Conservation (phyloP, 768 basidiomycete genomes). For the Boletus tylopilopsis region DNA sequence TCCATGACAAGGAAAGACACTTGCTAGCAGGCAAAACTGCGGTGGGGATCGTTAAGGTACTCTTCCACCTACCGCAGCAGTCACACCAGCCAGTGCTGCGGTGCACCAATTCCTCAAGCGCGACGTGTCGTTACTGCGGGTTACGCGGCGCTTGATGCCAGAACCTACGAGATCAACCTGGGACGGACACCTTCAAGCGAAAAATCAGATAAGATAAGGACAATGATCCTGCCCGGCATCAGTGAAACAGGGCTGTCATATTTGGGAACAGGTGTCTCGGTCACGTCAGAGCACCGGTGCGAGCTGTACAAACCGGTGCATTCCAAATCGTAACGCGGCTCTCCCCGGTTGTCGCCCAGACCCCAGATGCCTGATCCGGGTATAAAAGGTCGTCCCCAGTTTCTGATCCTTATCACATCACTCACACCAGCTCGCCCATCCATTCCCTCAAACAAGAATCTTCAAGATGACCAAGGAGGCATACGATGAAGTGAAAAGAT, state of each 20-base stretch:
- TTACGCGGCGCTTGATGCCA: too few relatives aligned
- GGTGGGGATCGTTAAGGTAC: too few relatives aligned
- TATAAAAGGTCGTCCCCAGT: conserved; percentile 12
- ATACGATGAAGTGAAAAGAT: conserved; percentile 17
- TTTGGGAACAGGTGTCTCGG: too few relatives aligned
- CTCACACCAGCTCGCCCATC: not conserved
- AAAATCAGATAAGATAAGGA: not conserved
- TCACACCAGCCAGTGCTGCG: not conserved
- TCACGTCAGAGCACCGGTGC: too few relatives aligned
- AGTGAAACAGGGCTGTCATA: too few relatives aligned
- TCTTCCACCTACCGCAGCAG: too few relatives aligned
- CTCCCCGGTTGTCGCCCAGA: not conserved
- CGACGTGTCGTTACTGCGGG: not conserved
- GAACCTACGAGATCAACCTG: too few relatives aligned
- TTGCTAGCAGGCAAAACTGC: too few relatives aligned
- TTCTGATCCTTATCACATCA: conserved; percentile 10
- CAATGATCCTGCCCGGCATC: too few relatives aligned
- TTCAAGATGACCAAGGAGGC: conserved; percentile 17
- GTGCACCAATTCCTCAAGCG: too few relatives aligned
- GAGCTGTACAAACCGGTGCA: conserved; percentile 8
- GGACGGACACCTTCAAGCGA: too few relatives aligned
- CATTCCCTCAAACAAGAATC: not conserved
- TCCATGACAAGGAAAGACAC: too few relatives aligned
- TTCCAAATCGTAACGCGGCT: not conserved
- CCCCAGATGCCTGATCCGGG: not conserved